A percentile compares a stretch with the other conserved stretches of the same genome.
phyloP scores from a whole-genome alignment of 2,329 filamentous ascomycete species.

The Aspergillus carbonarius region DNA sequence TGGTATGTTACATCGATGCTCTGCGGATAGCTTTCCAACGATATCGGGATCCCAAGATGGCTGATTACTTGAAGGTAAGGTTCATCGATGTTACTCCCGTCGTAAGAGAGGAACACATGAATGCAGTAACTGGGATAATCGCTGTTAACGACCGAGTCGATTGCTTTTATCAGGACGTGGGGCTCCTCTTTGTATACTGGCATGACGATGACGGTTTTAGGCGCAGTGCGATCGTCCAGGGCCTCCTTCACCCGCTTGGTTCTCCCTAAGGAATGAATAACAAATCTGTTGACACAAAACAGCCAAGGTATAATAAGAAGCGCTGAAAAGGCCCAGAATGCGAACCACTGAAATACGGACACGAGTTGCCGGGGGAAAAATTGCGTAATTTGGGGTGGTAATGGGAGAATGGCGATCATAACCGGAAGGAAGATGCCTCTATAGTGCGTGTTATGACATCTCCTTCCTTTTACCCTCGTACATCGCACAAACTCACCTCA shows the following conservation, averaged over 20 bases:
- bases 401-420: conserved; percentile 87
- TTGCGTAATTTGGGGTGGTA: conserved; percentile 69
- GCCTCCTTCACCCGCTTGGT: conserved; percentile 79
- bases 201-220: conserved; percentile 95
- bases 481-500: conserved; percentile 60
- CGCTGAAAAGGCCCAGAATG: conserved; percentile 87
- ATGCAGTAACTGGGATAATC: conserved; percentile 91
- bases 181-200: conserved; percentile 93
- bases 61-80: conserved; percentile 84
- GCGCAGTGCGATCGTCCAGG: conserved; percentile 79
- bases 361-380: conserved; percentile 72
- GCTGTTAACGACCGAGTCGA: conserved; percentile 89
- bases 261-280: conserved; percentile 81
- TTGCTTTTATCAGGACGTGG: conserved; percentile 76
- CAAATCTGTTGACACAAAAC: conserved; percentile 87
- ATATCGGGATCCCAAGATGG: conserved; percentile 74
- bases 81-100: conserved; percentile 85
- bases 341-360: conserved; percentile 81
- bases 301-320: conserved; percentile 88
- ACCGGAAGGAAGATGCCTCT: conserved; percentile 86
- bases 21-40: conserved; percentile 72
- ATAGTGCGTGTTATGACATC: background rate
- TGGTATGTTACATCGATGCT: conserved; percentile 89
- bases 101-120: conserved; percentile 93
- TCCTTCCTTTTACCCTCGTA: background rate